phyloP scores from a whole-genome alignment of 129 eudicot genomes.

The Sambucus nigra region DNA sequence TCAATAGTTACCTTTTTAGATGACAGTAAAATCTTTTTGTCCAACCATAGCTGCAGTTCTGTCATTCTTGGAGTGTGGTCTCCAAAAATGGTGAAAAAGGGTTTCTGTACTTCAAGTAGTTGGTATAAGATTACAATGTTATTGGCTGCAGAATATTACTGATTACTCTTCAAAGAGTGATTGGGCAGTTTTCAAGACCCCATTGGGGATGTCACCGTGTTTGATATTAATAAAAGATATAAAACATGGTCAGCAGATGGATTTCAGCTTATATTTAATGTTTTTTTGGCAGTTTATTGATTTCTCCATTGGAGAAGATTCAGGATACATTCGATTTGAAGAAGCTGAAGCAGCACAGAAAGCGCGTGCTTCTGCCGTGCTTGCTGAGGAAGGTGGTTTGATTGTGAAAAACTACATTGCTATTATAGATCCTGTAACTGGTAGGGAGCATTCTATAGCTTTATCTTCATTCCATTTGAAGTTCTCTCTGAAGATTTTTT shows the following conservation, averaged over 20 bases:
- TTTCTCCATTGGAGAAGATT: conserved; percentile 68
- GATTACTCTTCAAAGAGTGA: no score
- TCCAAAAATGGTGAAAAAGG: no score
- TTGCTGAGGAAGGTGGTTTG: conserved; percentile 81
- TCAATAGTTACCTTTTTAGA: neutral
- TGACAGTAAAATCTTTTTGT: neutral
- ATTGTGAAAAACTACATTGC: conserved; percentile 75
- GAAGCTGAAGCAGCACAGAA: conserved; percentile 74
- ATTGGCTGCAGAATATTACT: neutral
- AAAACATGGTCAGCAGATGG: neutral
- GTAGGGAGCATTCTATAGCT: conserved; percentile 20
- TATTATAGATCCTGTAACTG: conserved; percentile 73
- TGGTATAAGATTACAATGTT: neutral
- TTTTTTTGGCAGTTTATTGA: conserved; percentile 48
- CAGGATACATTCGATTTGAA: conserved; percentile 86
- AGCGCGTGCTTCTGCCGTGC: conserved; percentile 94
- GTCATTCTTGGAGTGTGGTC: neutral
- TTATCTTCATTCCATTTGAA: neutral
- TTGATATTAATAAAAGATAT: no score
- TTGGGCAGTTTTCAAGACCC: no score
- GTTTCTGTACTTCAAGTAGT: neutral
- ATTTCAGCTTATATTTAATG: conserved; percentile 1
- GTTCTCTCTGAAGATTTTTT: no score
- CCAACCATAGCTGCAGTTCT: neutral
- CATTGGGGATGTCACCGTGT: no score